Conservation (phyloP, 164 flowering plant species). For the Protea cynaroides region DNA sequence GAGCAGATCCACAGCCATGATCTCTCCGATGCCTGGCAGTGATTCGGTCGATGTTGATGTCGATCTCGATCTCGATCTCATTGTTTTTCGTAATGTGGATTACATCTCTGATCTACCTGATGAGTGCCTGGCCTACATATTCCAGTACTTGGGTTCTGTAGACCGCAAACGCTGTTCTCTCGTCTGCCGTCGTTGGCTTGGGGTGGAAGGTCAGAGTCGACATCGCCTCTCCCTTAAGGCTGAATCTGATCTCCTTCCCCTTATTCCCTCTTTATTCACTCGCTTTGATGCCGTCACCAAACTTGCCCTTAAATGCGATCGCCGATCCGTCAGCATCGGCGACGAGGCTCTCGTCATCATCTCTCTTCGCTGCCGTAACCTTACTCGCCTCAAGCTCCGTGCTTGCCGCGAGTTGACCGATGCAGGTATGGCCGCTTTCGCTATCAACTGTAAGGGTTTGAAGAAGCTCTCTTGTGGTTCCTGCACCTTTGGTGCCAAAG, state of each 20-base stretch:
- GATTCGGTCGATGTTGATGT: neutral
- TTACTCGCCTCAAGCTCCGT: conserved; percentile 73
- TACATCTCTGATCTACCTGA: conserved; percentile 64
- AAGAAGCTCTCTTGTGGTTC: conserved; percentile 80
- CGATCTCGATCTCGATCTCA: conserved; percentile 3
- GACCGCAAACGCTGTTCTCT: conserved; percentile 71
- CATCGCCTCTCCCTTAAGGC: conserved; percentile 73
- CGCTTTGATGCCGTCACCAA: conserved; percentile 78
- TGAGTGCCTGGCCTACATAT: conserved; percentile 69
- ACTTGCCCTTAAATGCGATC: conserved; percentile 74
- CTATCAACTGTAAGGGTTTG: conserved; percentile 45
- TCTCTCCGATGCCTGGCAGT: conserved; percentile 16
- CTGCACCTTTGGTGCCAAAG: conserved; percentile 69
- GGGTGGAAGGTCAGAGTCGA: conserved; percentile 73
- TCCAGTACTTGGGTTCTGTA: conserved; percentile 56
- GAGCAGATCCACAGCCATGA: conserved; percentile 21
- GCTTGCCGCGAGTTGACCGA: conserved; percentile 81
- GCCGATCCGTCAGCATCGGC: conserved; percentile 52
- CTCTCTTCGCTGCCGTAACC: conserved; percentile 58
- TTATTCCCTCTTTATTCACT: conserved; percentile 42
- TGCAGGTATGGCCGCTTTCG: conserved; percentile 54
- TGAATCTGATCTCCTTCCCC: conserved; percentile 28
- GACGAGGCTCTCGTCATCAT: conserved; percentile 65
- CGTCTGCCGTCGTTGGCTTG: conserved; percentile 71
- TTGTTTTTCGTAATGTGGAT: conserved; percentile 15